Evolutionary conservation across 2,329 filamentous ascomycete genomes (phyloP), one percentile per base, ranked within the genome.

Genomic region (Fusarium protoensiforme): DNA sequence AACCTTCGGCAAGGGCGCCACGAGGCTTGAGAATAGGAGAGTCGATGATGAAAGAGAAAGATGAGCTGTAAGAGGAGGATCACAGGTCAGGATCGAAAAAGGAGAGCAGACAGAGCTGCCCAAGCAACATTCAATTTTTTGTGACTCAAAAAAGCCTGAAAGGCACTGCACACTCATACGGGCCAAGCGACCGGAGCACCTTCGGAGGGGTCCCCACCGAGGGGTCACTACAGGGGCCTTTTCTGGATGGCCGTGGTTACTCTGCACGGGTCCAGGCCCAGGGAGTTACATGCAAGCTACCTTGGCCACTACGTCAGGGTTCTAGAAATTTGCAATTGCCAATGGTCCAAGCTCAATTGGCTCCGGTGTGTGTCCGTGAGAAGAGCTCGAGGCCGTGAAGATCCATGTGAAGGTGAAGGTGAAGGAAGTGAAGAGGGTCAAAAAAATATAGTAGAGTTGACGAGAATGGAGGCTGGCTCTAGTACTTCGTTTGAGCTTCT

Each of bases 161-260:
- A 65, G 53, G 33, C 5, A 5, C 24, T 24, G 48, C 60, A 58
- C 54, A 51, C 53, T n/a, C 54, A 38, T 35, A 51, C n/a, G 53
- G 51, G 27, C 27, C 57, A 67, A 61, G 59, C 57, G 67, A 75
- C 73, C 77, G 79, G 79, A 79, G 75, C 71, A 62, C 69, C 71
- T 72, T 80, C 79, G 79, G 79, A 80, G 76, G 70, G 24, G 58
- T 68, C 75, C 75, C 78, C 78, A 79, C 76, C 74, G 66, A 75
- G 75, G 75, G 76, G 75, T 76, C 62, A 48, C 29, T 41, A 46
- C 60, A 41, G 43, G 67, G 54, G 48, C 57, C 39, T 46, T 53
- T n/a, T 53, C 20, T 46, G 58, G 43, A 14, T 65, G 11, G 11
- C 6, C 4, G 31, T 22, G 60, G 65, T 46, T 48, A 16, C 59